Percentiles rank a stretch among this genome's conserved stretches.
Conservation (phyloP, 2,329 filamentous ascomycete species). For the Rutstroemia sp. region DNA sequence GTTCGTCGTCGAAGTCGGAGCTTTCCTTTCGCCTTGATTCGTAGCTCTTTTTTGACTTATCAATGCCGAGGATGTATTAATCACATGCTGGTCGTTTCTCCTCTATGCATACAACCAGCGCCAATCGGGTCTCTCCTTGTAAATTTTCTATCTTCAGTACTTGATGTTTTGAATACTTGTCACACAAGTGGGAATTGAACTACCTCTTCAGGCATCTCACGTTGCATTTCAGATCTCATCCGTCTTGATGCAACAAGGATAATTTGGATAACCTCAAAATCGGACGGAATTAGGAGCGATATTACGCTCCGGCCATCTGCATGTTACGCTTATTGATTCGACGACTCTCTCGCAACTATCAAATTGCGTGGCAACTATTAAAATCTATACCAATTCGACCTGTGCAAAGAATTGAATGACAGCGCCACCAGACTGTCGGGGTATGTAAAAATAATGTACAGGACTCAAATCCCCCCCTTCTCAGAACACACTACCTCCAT, state of each 20-base stretch:
- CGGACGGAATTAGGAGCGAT: background rate
- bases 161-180: background rate
- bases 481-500: slow-evolving; percentile 21
- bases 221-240: background rate
- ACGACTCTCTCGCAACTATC: background rate
- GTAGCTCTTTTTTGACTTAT: background rate
- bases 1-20: background rate
- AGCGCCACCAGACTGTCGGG: slow-evolving; percentile 20
- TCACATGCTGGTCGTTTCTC: slow-evolving; percentile 6
- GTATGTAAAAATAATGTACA: slow-evolving; percentile 26
- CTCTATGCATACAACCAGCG: background rate
- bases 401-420: slow-evolving; percentile 13
- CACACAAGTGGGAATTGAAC: background rate
- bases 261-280: background rate
- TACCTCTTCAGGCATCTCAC: background rate
- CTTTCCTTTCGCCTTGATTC: slow-evolving; percentile 5
- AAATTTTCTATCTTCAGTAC: background rate
- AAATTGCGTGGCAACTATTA: background rate
- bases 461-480: slow-evolving; percentile 13
- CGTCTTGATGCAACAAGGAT: background rate
- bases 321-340: too few relatives aligned
- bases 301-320: too few relatives aligned
- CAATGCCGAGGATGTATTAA: slow-evolving; percentile 8
- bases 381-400: background rate
- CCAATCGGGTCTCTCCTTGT: slow-evolving; percentile 2